A percentile compares a stretch with the other conserved stretches of the same genome.
These are phyloP conservation scores for Neurospora crassa DNA, from an alignment of 2,329 filamentous ascomycete genomes.

Conservation along the genomic window DNA sequence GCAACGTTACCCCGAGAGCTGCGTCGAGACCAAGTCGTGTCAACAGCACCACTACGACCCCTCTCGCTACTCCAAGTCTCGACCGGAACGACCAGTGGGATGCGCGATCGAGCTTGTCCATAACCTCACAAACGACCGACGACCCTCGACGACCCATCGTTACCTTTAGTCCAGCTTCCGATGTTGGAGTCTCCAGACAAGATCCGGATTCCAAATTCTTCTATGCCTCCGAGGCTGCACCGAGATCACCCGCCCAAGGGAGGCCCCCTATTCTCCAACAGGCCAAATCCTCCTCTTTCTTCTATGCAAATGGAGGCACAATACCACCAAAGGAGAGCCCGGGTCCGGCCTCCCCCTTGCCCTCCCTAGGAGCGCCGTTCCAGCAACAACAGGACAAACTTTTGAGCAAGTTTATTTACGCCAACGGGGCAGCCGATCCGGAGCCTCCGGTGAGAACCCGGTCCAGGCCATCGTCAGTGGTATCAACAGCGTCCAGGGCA, in stretches of 20 bases:
- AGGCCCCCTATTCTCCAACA: constrained; percentile 23
- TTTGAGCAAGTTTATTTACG: constrained; percentile 65
- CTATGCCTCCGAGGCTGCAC: constrained; percentile 66
- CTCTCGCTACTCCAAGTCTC: constrained; percentile 47
- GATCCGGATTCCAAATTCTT: constrained; percentile 68
- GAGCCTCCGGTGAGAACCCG: constrained; percentile 25
- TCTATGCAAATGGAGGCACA: constrained; percentile 44
- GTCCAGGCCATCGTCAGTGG: constrained; percentile 33
- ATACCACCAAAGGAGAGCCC: constrained; percentile 29
- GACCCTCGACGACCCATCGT: constrained; percentile 21
- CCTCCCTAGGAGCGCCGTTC: constrained; percentile 24
- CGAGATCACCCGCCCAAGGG: constrained; percentile 15
- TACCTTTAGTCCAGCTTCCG: constrained; percentile 31
- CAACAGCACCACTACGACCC: constrained; percentile 59
- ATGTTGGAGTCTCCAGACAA: constrained; percentile 22
- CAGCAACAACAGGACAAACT: constrained; percentile 17
- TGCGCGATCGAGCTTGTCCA: constrained; percentile 23
- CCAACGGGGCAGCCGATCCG: constrained; percentile 51
- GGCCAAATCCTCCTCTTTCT: constrained; percentile 37
- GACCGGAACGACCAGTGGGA: constrained; percentile 38
- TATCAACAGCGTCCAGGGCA: constrained; percentile 36
- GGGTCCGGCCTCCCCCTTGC: constrained; percentile 23
- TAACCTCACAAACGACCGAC: constrained; percentile 25
- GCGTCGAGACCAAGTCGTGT: constrained; percentile 62
- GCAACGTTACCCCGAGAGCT: constrained; percentile 71